Evolutionary conservation across 169 alveolate species (phyloP), one percentile per base, ranked within the genome.

Genomic region (Babesia ovata): DNA sequence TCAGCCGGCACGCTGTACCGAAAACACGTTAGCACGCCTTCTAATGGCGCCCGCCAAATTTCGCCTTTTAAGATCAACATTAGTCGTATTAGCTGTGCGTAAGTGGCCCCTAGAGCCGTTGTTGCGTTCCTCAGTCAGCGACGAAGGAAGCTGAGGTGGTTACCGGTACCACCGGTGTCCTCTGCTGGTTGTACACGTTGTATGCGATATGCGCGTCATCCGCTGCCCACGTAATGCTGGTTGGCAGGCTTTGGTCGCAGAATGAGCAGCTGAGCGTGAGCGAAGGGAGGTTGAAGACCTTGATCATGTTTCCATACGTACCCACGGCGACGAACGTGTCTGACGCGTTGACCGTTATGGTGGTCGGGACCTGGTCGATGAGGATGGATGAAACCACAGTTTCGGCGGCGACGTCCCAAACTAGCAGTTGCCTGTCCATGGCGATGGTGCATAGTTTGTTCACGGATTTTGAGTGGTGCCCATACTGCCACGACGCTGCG

Each of bases 301-400:
- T 79, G 28, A 79, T 33, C 26, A 63, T 58, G 82, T 69, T 70
- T 28, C 87, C 87, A 57, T 70, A 79, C 26, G 87, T 67, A 16
- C 83, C 83, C 16, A 79, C 70, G 13, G 87, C 87, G 16, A 79
- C 71, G 21, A 70, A 54, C 9, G 79, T 39, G 57, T 79, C 82
- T n/a, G 57, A 58, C 22, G 81, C 24, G 60, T 53, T 58, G 2
- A 79, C 77, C 28, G 87, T 3, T 33, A 79, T 50, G 33, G 83
- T 70, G 19, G 87, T 79, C 49, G 87, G 87, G 26, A 79, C 49
- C 28, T 79, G 81, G 53, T 79, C 87, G 22, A 79, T 49, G n/a
- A 75, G 28, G 6, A 63, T 50, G 42, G 87, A 70, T 24, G 67
- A 61, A 69, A 79, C 65, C 14, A 61, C 67, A 19, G 66, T 59